Base-by-base conservation (phyloP, 371 early-diverging fungal genomes). In the Mortierella polycephala region DNA sequence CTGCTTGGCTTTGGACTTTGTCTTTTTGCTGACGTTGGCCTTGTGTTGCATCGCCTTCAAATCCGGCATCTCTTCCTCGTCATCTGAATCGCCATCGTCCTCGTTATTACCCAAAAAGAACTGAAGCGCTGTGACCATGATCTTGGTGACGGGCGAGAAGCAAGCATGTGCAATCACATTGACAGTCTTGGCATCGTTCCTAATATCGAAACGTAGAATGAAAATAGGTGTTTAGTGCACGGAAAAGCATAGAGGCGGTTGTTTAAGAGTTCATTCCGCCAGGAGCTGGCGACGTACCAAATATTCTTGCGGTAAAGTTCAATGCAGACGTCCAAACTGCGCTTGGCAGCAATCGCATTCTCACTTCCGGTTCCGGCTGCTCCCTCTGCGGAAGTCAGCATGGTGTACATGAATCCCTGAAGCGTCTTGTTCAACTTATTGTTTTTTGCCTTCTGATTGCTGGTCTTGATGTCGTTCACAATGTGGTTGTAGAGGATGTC, bases 131-230 rank as follows among this genome's bases (percentile, higher is more conserved):
- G 96, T 94, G 8, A 95, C 92, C 60, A 93, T 89, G 42, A 99
- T 87, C 82, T 97, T 98, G 72, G 93, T 87, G 39, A 91, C 86
- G 21, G 93, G 92, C 41, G 96, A 96, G 64, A 97, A 95, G 82
- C 96, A 96, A 11, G 97, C 98, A 81, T 96, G 94, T 8, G 96
- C 96, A 82, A 99, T 94, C 39, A 98, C 95, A 84, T 98, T 98
- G 73, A 96, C 97, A 7, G 98, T 98, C 83, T 98, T 98, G 41
- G 92, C 91, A 83, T 98, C 99, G 67, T 97, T 94, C 90, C 87
- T 86, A 56, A 39, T 18, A 10, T 6, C 37, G 49, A 51, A 16
- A 13, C 1, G 44, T 40, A 5, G 7, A 40, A 39, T 30, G 30
- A 30, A 30, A 9, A 21, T 9, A 30, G 12, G 45, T 7, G 16